Conservation (phyloP, 2,329 filamentous ascomycete species). For the Aureobasidium mangrovei region DNA sequence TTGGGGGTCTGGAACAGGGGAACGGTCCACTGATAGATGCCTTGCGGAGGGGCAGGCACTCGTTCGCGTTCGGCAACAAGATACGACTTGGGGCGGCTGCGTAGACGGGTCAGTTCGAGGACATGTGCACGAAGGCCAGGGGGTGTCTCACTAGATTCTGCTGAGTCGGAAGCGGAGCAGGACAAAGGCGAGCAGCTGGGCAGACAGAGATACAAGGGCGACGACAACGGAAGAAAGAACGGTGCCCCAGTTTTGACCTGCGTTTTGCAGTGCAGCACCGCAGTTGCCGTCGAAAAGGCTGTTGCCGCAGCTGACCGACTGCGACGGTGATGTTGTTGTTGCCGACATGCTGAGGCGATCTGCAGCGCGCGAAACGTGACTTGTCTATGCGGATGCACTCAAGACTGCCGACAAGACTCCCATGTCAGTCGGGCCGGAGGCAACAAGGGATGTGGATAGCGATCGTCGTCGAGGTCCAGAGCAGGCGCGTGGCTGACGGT, state of each 20-base stretch:
- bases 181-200: slow-evolving; percentile 59
- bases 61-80: slow-evolving; percentile 78
- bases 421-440: not conserved
- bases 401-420: not conserved
- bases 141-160: slow-evolving; percentile 53
- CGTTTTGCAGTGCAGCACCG: not conserved
- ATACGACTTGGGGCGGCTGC: slow-evolving; percentile 68
- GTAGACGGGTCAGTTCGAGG: not conserved
- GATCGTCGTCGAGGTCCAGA: not conserved
- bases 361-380: not conserved
- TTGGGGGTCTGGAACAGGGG: slow-evolving; percentile 58
- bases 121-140: not conserved
- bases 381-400: not conserved
- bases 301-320: not conserved
- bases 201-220: slow-evolving; percentile 27
- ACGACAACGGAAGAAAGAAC: slow-evolving; percentile 31
- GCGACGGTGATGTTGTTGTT: not conserved
- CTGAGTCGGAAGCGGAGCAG: slow-evolving; percentile 68
- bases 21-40: slow-evolving; percentile 44
- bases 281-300: not conserved
- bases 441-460: not conserved
- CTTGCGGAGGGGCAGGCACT: slow-evolving; percentile 61
- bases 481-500: no score
- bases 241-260: slow-evolving; percentile 23
- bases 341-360: not conserved